phyloP scores from a whole-genome alignment of 1,284 basidiomycete genomes.

The Xanthoconium separans region DNA sequence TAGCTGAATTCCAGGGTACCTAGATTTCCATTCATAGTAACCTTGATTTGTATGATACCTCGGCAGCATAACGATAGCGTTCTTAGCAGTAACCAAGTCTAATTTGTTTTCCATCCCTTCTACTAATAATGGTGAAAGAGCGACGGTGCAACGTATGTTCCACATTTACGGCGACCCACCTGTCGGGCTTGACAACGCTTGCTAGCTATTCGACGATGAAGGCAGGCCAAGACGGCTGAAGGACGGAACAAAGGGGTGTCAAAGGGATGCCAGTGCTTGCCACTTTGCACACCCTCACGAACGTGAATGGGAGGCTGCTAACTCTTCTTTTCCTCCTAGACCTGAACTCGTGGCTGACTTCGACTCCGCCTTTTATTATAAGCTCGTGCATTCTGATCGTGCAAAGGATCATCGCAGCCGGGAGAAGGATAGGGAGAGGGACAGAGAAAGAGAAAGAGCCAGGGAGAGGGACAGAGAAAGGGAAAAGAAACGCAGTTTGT shows the following conservation, averaged over 20 bases:
- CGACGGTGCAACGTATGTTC: constrained; percentile 33
- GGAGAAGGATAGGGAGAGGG: constrained; percentile 13
- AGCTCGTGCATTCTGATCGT: constrained; percentile 10
- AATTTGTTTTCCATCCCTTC: not conserved
- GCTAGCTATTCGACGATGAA: constrained; percentile 29
- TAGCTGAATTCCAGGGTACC: not conserved
- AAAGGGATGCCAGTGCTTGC: constrained; percentile 19
- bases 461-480: constrained; percentile 6
- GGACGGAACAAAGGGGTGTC: constrained; percentile 25
- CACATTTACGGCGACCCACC: not conserved
- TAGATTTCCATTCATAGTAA: constrained; percentile 19
- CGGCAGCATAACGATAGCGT: not conserved
- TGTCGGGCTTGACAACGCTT: constrained; percentile 8
- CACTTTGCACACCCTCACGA: constrained; percentile 31
- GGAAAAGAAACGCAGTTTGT: constrained; percentile 8
- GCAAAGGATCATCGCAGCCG: constrained; percentile 9
- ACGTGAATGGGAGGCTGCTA: constrained; percentile 25
- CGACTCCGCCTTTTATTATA: constrained; percentile 26
- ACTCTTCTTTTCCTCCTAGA: constrained; percentile 26
- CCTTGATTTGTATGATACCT: constrained; percentile 19
- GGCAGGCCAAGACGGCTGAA: constrained; percentile 25
- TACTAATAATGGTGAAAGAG: constrained; percentile 15
- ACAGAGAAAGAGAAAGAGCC: not conserved
- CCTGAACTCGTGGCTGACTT: constrained; percentile 21
- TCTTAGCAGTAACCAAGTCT: not conserved